These are phyloP conservation scores for Coemansia sp. DNA, from an alignment of 192 early-diverging fungal genomes.

Conservation along the genomic window DNA sequence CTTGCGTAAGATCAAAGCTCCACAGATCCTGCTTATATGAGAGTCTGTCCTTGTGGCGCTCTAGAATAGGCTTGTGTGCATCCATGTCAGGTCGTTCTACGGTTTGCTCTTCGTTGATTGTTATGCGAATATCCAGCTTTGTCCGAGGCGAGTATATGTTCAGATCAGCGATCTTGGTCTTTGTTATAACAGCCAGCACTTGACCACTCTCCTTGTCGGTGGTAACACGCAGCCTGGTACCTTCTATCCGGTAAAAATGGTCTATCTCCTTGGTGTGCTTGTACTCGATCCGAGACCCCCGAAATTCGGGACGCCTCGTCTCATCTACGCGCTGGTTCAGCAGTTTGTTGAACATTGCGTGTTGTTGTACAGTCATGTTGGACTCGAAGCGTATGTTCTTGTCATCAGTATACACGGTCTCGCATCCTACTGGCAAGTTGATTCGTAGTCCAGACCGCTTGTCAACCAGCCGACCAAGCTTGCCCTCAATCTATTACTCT, in stretches of 20 bases:
- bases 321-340: conserved; percentile 73
- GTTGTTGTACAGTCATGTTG: conserved; percentile 85
- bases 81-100: conserved; percentile 51
- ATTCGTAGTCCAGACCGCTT: conserved; percentile 63
- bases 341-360: conserved; percentile 78
- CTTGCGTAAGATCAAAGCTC: conserved; percentile 88
- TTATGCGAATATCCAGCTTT: conserved; percentile 82
- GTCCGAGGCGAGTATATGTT: conserved; percentile 82
- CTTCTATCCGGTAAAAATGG: conserved; percentile 58
- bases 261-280: conserved; percentile 75
- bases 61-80: conserved; percentile 49
- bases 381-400: conserved; percentile 67
- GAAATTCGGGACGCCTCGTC: conserved; percentile 47
- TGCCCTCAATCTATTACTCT: conserved; percentile 77
- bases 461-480: conserved; percentile 79
- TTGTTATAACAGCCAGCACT: conserved; percentile 65
- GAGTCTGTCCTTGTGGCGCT: conserved; percentile 85
- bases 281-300: conserved; percentile 65
- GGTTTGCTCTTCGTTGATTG: conserved; percentile 72
- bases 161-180: conserved; percentile 79
- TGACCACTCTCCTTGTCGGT: conserved; percentile 62
- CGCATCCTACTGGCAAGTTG: conserved; percentile 62
- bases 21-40: conserved; percentile 83
- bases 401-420: conserved; percentile 56
- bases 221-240: conserved; percentile 64